A percentile compares a stretch with the other conserved stretches of the same genome.
Evolutionary conservation across 305 asterid genomes (phyloP).

Genomic region (Withania somnifera): DNA sequence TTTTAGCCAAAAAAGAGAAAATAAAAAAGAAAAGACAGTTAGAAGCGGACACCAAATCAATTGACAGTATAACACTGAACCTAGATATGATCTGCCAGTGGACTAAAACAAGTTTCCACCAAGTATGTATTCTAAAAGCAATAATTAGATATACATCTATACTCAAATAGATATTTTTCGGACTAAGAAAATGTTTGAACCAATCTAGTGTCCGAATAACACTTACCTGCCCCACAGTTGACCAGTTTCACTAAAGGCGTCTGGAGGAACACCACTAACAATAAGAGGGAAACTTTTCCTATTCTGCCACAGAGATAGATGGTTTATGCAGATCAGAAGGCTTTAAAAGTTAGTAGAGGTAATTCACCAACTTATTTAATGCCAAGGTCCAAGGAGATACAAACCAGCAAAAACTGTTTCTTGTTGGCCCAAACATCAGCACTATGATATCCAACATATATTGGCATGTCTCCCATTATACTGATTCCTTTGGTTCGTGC

Average conservation of each 20-base stretch:
- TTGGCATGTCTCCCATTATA: slow-evolving; percentile 99
- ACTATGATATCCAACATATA: slow-evolving; percentile 96
- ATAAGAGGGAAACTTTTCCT: slow-evolving; percentile 69
- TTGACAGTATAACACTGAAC: background rate
- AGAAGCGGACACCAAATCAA: background rate
- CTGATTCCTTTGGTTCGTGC: slow-evolving; percentile 71
- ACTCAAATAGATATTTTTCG: background rate
- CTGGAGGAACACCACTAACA: slow-evolving; percentile 98
- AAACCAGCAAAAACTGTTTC: slow-evolving; percentile 82
- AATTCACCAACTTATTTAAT: background rate
- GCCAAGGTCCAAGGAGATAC: slow-evolving; percentile 16
- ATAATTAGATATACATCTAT: background rate
- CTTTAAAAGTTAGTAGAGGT: slow-evolving; percentile 1
- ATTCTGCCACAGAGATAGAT: slow-evolving; percentile 37
- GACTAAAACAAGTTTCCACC: background rate
- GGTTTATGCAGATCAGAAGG: slow-evolving; percentile 8
- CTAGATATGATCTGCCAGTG: background rate
- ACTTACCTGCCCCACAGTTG: slow-evolving; percentile 96
- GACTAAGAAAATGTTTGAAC: background rate
- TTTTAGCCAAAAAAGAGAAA: too few relatives aligned
- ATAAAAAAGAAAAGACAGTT: slow-evolving; percentile 3
- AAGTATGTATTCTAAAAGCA: background rate
- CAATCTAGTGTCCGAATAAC: background rate
- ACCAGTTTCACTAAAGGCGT: slow-evolving; percentile 94
- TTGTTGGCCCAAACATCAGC: slow-evolving; percentile 99